Evolutionary conservation across 345 rosid species (phyloP), one percentile per base, ranked within the genome.

Genomic region (Citrus maxima): DNA sequence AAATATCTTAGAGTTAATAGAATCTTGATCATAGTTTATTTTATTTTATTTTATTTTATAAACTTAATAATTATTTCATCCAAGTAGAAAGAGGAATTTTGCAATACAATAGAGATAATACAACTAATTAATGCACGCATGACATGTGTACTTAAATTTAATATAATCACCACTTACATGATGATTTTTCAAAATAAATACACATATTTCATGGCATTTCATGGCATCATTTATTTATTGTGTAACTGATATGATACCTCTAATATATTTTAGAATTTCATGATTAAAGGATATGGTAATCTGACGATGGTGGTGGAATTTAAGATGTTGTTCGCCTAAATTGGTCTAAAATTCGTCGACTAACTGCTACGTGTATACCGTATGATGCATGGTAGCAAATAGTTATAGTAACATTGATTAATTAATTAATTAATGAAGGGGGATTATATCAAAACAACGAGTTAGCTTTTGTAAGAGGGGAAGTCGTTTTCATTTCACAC

Each of bases 401-500:
- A 74, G 37, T 18, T 22, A n/a, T 10, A 67, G 65, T 16, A 25
- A 10, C 28, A 25, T 60, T 2, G 65, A 60, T 60, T 24, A 46
- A 70, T 49, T 70, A 70, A 25, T 25, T 70, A 59, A 70, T 49
- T 37, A 34, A 32, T 72, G 4, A 0, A 37, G 32, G 46, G 21
- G 3, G 51, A 66, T 59, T 81, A 54, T 54, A 16, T 54, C 22
- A 61, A 78, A 38, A 70, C 42, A 67, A 67, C 9, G 60, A 70
- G 71, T 10, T 66, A 22, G 12, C 3, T 18, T 79, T 32, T 14
- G 34, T 10, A 64, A 77, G 28, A 77, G 67, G 81, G 65, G 71
- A 67, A 46, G 82, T 85, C 88, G 70, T 71, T 80, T 80, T 80
- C 85, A 37, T 21, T 66, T 64, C 35, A 73, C 84, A 75, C 67